These are phyloP conservation scores for Chlamydomonas reinhardtii DNA, from an alignment of 163 green algal genomes.

Conservation along the genomic window DNA sequence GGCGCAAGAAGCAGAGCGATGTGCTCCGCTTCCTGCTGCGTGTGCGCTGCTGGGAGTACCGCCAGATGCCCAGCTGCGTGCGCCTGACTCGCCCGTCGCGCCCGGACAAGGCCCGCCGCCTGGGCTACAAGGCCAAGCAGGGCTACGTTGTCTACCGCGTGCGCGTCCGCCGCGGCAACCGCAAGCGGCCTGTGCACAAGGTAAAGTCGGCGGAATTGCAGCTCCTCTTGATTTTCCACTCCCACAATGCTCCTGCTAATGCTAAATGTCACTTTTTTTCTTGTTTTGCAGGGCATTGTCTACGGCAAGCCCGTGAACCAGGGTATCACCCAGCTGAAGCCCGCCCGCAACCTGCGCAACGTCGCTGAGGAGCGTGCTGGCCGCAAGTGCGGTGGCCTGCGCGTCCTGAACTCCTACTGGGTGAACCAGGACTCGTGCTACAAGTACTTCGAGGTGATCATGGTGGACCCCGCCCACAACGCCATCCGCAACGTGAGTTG, in stretches of 20 bases:
- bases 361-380: slow-evolving; percentile 98
- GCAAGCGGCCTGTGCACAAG: slow-evolving; percentile 97
- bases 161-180: slow-evolving; percentile 95
- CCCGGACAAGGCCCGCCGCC: slow-evolving; percentile 97
- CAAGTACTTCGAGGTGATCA: slow-evolving; percentile 99
- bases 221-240: too few relatives aligned
- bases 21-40: slow-evolving; percentile 98
- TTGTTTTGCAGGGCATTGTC: slow-evolving; percentile 88
- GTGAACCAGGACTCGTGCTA: slow-evolving; percentile 99
- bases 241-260: too few relatives aligned
- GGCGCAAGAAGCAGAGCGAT: slow-evolving; percentile 99
- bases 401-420: slow-evolving; percentile 99
- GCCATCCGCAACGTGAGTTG: slow-evolving; percentile 83
- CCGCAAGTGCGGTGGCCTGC: slow-evolving; percentile 93
- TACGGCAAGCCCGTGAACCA: slow-evolving; percentile 99
- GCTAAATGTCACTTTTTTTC: not conserved
- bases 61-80: slow-evolving; percentile 94
- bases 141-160: slow-evolving; percentile 98
- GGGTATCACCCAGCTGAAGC: slow-evolving; percentile 99
- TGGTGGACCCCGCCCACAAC: slow-evolving; percentile 96
- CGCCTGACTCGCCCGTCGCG: slow-evolving; percentile 91
- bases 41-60: slow-evolving; percentile 99
- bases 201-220: slow-evolving; percentile 54
- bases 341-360: slow-evolving; percentile 91
- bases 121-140: slow-evolving; percentile 99